These are phyloP conservation scores for Fusarium incarnatum DNA, from an alignment of 2,329 filamentous ascomycete species.

Conservation along the genomic window DNA sequence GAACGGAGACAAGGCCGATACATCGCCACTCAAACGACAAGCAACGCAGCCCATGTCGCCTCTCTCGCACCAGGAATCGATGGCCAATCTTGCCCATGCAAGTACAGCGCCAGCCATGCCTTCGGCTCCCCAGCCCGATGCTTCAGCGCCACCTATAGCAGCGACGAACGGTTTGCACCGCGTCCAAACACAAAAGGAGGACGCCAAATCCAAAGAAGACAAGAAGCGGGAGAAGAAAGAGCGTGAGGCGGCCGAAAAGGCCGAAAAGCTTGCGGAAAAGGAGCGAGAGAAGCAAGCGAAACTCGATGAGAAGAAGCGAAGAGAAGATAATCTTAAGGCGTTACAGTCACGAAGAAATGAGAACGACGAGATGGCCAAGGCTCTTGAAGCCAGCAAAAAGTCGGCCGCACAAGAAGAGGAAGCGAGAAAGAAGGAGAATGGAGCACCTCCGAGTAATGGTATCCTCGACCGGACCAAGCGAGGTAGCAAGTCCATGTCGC, in stretches of 20 bases:
- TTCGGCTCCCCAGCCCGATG: conserved; percentile 32
- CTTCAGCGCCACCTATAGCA: conserved; percentile 31
- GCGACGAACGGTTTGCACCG: conserved; percentile 35
- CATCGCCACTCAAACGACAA: conserved; percentile 60
- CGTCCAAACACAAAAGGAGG: conserved; percentile 44
- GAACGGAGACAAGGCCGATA: conserved; percentile 59
- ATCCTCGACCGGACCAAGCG: conserved; percentile 75
- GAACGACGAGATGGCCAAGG: conserved; percentile 71
- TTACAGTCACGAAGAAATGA: conserved; percentile 66
- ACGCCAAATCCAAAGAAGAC: conserved; percentile 66
- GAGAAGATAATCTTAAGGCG: conserved; percentile 67
- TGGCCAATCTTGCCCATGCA: conserved; percentile 73
- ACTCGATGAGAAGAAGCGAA: conserved; percentile 55
- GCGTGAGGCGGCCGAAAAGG: conserved; percentile 66
- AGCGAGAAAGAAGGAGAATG: conserved; percentile 55
- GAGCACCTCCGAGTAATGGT: conserved; percentile 52
- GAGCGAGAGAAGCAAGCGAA: conserved; percentile 58
- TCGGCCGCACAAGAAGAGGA: conserved; percentile 67
- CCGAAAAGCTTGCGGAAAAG: conserved; percentile 63
- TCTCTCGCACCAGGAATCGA: conserved; percentile 61
- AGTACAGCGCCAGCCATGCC: conserved; percentile 67
- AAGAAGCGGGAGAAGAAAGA: conserved; percentile 78
- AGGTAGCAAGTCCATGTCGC: conserved; percentile 81
- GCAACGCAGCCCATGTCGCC: conserved; percentile 61
- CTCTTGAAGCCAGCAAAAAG: conserved; percentile 74